Percentiles rank a stretch among this genome's conserved stretches.
phyloP scores from a whole-genome alignment of 176 grass and related monocot genomes.

The Rhynchospora pubera region DNA sequence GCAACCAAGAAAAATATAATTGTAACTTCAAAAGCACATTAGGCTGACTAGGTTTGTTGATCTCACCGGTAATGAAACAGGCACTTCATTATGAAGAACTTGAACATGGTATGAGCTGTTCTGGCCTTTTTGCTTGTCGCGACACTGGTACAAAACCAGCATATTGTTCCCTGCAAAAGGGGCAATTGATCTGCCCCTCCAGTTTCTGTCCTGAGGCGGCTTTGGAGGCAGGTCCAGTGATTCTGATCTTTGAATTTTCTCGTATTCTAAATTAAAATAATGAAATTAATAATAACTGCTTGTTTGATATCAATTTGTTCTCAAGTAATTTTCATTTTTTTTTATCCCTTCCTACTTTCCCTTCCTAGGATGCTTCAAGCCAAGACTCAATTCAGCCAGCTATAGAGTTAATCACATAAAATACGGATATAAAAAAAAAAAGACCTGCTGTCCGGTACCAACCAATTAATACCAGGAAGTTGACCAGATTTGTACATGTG shows the following conservation, averaged over 20 bases:
- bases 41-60: background rate
- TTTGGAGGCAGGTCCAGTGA: slow-evolving; percentile 50
- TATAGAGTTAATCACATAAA: background rate
- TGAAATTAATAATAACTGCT: background rate
- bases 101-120: slow-evolving; percentile 56
- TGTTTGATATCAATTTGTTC: background rate
- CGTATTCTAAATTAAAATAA: slow-evolving; percentile 51
- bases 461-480: background rate
- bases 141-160: slow-evolving; percentile 69
- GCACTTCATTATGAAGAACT: slow-evolving; percentile 88
- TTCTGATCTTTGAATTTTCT: slow-evolving; percentile 67
- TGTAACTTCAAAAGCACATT: background rate
- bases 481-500: background rate
- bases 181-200: slow-evolving; percentile 73
- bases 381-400: background rate
- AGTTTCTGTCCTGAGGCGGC: slow-evolving; percentile 75
- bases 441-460: background rate
- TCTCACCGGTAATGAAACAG: slow-evolving; percentile 77
- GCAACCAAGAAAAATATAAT: background rate
- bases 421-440: background rate
- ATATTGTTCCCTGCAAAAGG: slow-evolving; percentile 97
- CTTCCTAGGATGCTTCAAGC: background rate
- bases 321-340: background rate
- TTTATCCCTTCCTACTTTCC: background rate
- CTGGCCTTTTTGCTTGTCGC: slow-evolving; percentile 31